A percentile compares a stretch with the other conserved stretches of the same genome.
Conservation (phyloP, 2,329 filamentous ascomycete species). For the Onygenales sp. region DNA sequence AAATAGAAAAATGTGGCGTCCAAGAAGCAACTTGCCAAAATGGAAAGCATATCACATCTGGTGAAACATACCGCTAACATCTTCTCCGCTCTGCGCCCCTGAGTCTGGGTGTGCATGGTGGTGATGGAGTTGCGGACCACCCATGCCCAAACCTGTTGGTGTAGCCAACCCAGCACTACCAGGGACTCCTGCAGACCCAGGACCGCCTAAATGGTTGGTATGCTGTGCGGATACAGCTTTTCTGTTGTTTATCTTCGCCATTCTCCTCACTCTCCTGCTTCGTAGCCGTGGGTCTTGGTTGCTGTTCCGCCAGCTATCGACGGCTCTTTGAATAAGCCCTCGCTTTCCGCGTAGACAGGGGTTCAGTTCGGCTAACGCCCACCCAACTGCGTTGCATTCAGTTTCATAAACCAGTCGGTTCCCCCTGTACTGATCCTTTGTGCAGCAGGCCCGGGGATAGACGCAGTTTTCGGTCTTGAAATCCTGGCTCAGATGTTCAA, state of each 20-base stretch:
- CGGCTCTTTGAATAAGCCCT: constrained; percentile 89
- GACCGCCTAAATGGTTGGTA: constrained; percentile 56
- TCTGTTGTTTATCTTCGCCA: constrained; percentile 90
- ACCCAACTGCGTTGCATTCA: constrained; percentile 99
- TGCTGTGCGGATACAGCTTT: constrained; percentile 59
- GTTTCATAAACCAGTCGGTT: constrained; percentile 95
- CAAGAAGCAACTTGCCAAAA: constrained; percentile 15
- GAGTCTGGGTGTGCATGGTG: constrained; percentile 60
- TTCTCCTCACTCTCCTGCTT: constrained; percentile 82
- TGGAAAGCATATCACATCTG: constrained; percentile 58
- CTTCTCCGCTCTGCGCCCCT: constrained; percentile 55
- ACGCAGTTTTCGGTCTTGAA: constrained; percentile 99
- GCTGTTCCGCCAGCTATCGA: constrained; percentile 98
- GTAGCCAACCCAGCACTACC: constrained; percentile 26
- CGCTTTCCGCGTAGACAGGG: constrained; percentile 84
- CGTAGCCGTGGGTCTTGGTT: constrained; percentile 89
- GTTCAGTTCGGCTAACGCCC: constrained; percentile 91
- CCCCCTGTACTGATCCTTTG: constrained; percentile 91
- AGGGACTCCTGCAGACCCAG: constrained; percentile 53
- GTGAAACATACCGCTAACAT: constrained; percentile 96
- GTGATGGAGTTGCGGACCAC: constrained; percentile 59
- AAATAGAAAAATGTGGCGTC: constrained; percentile 12
- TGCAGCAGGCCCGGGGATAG: constrained; percentile 88
- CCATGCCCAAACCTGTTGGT: constrained; percentile 58
- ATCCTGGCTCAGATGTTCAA: constrained; percentile 71